Percentiles rank a stretch among this genome's conserved stretches.
phyloP scores from a whole-genome alignment of 495 filamentous ascomycete species.

The Daldinia grandis region DNA sequence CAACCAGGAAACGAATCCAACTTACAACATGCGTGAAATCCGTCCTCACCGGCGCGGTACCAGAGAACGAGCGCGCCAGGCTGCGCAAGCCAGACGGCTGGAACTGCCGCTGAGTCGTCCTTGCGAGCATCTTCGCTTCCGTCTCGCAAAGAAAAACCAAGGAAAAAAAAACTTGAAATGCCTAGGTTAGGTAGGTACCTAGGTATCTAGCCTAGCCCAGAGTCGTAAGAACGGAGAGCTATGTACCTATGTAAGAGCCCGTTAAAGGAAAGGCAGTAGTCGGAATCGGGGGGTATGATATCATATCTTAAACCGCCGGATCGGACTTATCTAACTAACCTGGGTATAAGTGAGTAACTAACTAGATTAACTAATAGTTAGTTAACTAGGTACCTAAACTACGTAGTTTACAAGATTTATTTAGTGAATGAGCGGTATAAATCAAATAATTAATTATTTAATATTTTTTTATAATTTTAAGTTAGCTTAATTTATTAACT shows the following conservation, averaged over 20 bases:
- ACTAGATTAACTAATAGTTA: no score
- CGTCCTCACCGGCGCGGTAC: constrained; percentile 51
- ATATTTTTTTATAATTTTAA: no score
- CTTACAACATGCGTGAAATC: constrained; percentile 86
- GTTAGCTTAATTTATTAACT: no score
- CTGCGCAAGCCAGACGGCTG: not conserved
- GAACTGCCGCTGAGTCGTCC: constrained; percentile 20
- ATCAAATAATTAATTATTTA: no score
- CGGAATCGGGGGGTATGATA: constrained; percentile 21
- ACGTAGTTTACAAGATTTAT: no score
- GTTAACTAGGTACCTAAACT: no score
- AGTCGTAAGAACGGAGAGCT: not conserved
- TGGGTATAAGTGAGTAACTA: not conserved
- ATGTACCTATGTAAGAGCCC: not conserved
- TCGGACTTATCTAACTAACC: constrained; percentile 22
- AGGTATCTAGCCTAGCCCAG: no score
- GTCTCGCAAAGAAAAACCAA: not conserved
- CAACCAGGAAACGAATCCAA: not conserved
- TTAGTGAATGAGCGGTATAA: no score
- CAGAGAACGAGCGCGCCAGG: constrained; percentile 39
- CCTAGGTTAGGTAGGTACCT: no score
- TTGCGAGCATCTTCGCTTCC: constrained; percentile 28
- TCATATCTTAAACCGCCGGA: constrained; percentile 12
- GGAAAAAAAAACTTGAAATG: no score
- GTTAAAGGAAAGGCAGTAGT: not conserved